A percentile compares a stretch with the other conserved stretches of the same genome.
Conservation (phyloP, 129 eudicot species). For the Daucus carota region DNA sequence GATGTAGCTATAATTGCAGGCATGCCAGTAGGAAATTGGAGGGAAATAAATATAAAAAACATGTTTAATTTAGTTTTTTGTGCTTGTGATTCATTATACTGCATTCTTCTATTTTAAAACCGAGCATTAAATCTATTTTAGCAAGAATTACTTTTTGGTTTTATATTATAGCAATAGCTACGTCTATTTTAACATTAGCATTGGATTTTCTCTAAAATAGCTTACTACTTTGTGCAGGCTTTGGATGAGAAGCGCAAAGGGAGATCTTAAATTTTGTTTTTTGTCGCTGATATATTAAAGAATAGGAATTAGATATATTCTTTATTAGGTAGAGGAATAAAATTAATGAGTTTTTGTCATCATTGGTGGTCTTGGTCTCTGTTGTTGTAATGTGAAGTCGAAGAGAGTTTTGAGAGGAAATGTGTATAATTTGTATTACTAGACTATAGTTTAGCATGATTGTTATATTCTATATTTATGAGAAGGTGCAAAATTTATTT, state of each 20-base stretch:
- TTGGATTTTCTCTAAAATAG: too few species aligned
- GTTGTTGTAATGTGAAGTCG: background rate
- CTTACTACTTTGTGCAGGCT: slow-evolving; percentile 34
- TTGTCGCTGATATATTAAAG: background rate
- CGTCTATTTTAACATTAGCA: too few species aligned
- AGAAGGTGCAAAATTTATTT: background rate
- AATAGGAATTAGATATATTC: background rate
- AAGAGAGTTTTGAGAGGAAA: background rate
- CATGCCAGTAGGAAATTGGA: too few species aligned
- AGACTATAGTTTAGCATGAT: background rate
- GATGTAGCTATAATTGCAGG: too few species aligned
- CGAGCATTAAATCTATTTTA: too few species aligned
- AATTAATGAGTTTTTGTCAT: background rate
- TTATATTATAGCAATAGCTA: too few species aligned
- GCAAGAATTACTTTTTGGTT: too few species aligned
- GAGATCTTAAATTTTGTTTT: slow-evolving; percentile 26
- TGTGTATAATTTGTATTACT: background rate
- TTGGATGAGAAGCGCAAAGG: slow-evolving; percentile 66
- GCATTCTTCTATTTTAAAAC: too few species aligned
- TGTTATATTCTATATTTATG: background rate
- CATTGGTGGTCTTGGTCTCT: background rate
- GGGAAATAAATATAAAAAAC: too few species aligned
- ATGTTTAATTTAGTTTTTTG: too few species aligned
- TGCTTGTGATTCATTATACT: too few species aligned
- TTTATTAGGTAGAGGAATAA: background rate